phyloP scores from a whole-genome alignment of 2,329 filamentous ascomycete genomes.

The Volutella citrinella region DNA sequence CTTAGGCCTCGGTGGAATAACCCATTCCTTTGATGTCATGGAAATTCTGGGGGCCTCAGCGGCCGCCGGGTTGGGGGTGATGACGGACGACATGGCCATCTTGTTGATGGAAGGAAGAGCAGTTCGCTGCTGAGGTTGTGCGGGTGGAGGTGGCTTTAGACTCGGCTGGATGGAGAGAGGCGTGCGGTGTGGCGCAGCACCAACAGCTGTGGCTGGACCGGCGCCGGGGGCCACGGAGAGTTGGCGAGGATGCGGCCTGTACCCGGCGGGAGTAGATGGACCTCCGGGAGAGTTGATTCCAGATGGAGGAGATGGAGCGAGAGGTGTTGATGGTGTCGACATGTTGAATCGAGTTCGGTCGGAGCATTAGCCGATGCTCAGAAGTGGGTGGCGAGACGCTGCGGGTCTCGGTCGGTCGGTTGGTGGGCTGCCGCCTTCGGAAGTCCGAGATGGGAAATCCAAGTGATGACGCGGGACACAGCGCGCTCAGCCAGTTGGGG shows the following conservation, averaged over 20 bases:
- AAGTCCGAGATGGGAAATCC: conserved; percentile 26
- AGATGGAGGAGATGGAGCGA: conserved; percentile 19
- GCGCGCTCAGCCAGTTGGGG: not conserved
- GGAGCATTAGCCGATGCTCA: conserved; percentile 10
- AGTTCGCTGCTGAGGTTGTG: conserved; percentile 29
- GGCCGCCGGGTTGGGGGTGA: conserved; percentile 37
- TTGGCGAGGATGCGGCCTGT: conserved; percentile 17
- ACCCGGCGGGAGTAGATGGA: conserved; percentile 15
- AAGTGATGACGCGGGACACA: too few species aligned
- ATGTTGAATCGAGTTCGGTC: conserved; percentile 17
- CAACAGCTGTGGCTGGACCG: conserved; percentile 20
- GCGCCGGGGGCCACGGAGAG: conserved; percentile 21
- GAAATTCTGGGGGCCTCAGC: conserved; percentile 47
- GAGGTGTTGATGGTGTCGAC: conserved; percentile 16
- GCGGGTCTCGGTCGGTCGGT: conserved; percentile 20
- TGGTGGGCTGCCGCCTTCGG: conserved; percentile 25
- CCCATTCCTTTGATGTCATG: conserved; percentile 81
- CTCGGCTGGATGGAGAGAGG: conserved; percentile 30
- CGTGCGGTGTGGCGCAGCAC: conserved; percentile 23
- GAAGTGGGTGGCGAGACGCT: conserved; percentile 12
- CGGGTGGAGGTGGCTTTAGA: conserved; percentile 24
- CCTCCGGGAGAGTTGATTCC: conserved; percentile 17
- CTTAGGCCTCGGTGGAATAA: conserved; percentile 79
- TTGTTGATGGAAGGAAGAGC: conserved; percentile 38
- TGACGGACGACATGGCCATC: conserved; percentile 47